Evolutionary conservation across 768 basidiomycete genomes (phyloP), one percentile per base, ranked within the genome.

Genomic region (Suillus plorans): DNA sequence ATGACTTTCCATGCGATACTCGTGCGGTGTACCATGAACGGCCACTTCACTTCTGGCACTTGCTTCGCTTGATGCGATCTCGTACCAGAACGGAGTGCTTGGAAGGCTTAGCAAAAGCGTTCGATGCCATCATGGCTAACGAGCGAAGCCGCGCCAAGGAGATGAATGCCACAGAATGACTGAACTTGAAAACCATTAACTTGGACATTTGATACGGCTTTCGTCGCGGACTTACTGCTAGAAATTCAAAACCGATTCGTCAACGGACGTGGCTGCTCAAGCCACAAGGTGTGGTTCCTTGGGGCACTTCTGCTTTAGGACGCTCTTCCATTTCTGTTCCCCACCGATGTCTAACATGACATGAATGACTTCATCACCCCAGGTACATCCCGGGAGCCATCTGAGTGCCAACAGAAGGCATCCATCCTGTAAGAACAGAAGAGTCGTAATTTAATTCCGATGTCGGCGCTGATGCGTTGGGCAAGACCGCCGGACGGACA

Each of bases 21-120:
- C 22, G 39, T 58, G 22, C 9, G 8, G 37, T 41, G 8, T 28
- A 9, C 22, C 25, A 18, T 25, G 16, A 6, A 58, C 25, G 16
- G 39, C 6, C 57, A 41, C 37, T 58, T 39, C 31, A 28, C 57
- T 41, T 58, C 57, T 58, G 37, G 57, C n/a, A 58, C 57, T 58
- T 58, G 22, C 4, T 39, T 58, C 22, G 12, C 28, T 28, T 4
- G 28, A 28, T 28, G 28, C 3, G 28, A 28, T 28, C 57, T 39
- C 5, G 39, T 18, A 58, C 36, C 16, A 25, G 16, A 39, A 41
- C 9, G 16, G 25, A 39, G 16, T 58, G 57, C 22, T 41, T 25
- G 57, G 39, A 22, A 58, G 37, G 37, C 22, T 25, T 16, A 12
- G 5, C 2, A 34, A 34, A 20, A 55, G 53, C n/a, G 12, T 55